Evolutionary conservation across 164 flowering plant genomes (phyloP).

Genomic region (Umbellularia californica): DNA sequence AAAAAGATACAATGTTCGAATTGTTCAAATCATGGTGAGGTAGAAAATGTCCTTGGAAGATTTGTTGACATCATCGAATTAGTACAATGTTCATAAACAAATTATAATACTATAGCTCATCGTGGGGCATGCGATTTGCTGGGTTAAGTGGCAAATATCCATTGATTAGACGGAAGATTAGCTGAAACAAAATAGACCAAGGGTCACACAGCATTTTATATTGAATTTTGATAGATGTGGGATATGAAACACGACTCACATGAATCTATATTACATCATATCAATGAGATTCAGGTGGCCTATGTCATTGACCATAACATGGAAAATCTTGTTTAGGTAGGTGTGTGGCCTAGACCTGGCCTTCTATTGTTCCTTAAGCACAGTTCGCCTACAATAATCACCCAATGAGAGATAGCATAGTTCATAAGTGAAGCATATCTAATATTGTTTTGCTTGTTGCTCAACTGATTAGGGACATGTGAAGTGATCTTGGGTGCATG

Average conservation of each 20-base stretch:
- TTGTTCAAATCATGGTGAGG: neutral
- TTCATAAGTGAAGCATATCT: neutral
- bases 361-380: neutral
- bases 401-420: neutral
- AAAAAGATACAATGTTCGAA: neutral
- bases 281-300: constrained; percentile 3
- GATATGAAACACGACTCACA: neutral
- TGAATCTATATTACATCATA: constrained; percentile 2
- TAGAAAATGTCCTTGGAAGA: neutral
- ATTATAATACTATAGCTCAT: neutral
- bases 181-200: neutral
- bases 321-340: neutral
- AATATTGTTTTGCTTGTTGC: no score
- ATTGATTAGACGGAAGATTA: neutral
- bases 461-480: neutral
- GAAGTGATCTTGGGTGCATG: neutral
- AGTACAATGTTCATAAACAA: neutral
- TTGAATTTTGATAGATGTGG: no score
- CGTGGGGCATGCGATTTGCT: neutral
- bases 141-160: neutral
- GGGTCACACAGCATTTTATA: neutral
- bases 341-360: neutral
- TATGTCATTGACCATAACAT: neutral
- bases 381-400: neutral
- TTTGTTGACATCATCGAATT: constrained; percentile 1